Evolutionary conservation across 1,139 yeast species (phyloP).

Genomic region (Blastobotrys apis): DNA sequence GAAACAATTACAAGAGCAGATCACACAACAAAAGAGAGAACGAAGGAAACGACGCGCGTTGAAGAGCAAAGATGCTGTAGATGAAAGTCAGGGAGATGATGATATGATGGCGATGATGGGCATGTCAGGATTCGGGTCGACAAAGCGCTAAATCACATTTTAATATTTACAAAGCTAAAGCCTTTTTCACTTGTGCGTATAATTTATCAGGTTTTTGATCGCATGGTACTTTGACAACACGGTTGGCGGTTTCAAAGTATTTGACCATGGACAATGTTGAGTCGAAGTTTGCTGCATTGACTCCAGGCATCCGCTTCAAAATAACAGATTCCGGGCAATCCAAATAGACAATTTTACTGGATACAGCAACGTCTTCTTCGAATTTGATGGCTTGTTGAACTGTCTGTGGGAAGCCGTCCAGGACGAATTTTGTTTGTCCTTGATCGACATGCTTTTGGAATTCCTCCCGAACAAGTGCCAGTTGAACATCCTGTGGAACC

Average conservation of each 20-base stretch:
- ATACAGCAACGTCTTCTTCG: constrained; percentile 69
- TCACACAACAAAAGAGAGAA: constrained; percentile 21
- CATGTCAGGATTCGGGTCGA: constrained; percentile 34
- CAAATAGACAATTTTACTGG: constrained; percentile 76
- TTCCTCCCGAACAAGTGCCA: constrained; percentile 75
- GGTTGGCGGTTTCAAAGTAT: constrained; percentile 65
- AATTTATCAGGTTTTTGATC: constrained; percentile 75
- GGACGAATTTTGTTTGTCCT: constrained; percentile 62
- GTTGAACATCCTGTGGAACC: constrained; percentile 92
- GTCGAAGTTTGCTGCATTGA: constrained; percentile 58
- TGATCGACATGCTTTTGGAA: constrained; percentile 48
- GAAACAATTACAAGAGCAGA: constrained; percentile 41
- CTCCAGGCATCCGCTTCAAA: constrained; percentile 56
- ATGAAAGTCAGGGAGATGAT: constrained; percentile 21
- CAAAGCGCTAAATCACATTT: constrained; percentile 7
- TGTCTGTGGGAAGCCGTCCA: constrained; percentile 95
- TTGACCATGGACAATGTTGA: constrained; percentile 93
- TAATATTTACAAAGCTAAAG: background rate
- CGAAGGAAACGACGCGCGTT: constrained; percentile 27
- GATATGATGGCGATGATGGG: constrained; percentile 55
- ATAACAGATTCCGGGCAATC: constrained; percentile 88
- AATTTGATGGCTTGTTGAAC: constrained; percentile 95
- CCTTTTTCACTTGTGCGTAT: constrained; percentile 57
- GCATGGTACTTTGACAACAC: constrained; percentile 74
- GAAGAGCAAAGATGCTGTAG: constrained; percentile 12